phyloP scores from a whole-genome alignment of 73 alveolate species.

The Paramecium caudatum region DNA sequence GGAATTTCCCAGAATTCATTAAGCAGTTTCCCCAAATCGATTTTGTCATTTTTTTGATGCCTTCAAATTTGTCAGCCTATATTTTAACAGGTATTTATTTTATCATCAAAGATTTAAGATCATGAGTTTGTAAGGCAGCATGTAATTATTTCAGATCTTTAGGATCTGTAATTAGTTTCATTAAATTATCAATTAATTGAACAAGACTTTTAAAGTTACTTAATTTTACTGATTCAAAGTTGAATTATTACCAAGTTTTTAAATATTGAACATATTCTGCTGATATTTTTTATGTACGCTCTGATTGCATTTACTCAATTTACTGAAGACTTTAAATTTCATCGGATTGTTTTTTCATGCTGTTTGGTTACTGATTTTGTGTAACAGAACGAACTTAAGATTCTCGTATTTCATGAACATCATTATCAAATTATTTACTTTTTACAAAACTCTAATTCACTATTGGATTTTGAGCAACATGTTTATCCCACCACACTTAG shows the following conservation, averaged over 20 bases:
- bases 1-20: constrained; percentile 14
- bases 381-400: constrained; percentile 3
- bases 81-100: constrained; percentile 20
- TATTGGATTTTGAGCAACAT: constrained; percentile 33
- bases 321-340: background rate
- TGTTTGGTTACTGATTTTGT: background rate
- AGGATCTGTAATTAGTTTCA: background rate
- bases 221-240: background rate
- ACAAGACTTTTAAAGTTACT: background rate
- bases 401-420: constrained; percentile 22
- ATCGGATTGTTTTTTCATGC: background rate
- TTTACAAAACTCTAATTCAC: constrained; percentile 18
- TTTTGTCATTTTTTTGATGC: background rate
- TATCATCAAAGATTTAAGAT: background rate
- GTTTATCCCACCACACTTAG: constrained; percentile 13
- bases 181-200: background rate
- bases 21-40: constrained; percentile 42
- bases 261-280: background rate
- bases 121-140: background rate
- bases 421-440: background rate
- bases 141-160: background rate
- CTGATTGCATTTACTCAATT: constrained; percentile 1
- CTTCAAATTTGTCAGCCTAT: background rate
- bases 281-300: background rate
- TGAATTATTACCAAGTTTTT: background rate